phyloP scores from a whole-genome alignment of 805 yeast species.

The Schizosaccharomyces osmophilus region DNA sequence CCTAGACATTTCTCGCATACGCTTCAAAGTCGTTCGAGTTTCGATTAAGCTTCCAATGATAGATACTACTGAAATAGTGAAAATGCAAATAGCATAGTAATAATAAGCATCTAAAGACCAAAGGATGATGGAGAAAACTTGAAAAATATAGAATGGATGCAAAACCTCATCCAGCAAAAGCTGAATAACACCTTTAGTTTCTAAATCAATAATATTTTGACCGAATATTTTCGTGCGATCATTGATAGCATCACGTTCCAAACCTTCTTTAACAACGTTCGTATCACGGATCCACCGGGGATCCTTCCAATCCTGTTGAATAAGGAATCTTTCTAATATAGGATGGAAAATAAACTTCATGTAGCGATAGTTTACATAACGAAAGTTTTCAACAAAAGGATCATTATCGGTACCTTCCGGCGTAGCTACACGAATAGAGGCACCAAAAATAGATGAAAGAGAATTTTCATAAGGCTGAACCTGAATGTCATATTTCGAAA shows the following conservation, averaged over 20 bases:
- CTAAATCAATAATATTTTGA: constrained; percentile 45
- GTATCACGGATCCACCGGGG: constrained; percentile 32
- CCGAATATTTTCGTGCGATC: constrained; percentile 59
- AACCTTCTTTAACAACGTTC: constrained; percentile 29
- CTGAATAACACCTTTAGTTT: constrained; percentile 40
- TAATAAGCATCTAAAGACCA: constrained; percentile 87
- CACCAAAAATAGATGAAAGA: constrained; percentile 38
- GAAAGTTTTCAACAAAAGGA: constrained; percentile 45
- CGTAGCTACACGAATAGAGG: constrained; percentile 8
- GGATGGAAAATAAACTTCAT: constrained; percentile 68
- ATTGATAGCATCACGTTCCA: constrained; percentile 41
- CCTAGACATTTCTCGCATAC: constrained; percentile 49
- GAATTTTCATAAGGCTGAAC: constrained; percentile 45
- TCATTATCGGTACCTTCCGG: constrained; percentile 17
- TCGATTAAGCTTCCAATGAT: constrained; percentile 64
- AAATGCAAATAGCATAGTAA: constrained; percentile 82
- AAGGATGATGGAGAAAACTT: constrained; percentile 66
- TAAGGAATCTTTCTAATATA: constrained; percentile 56
- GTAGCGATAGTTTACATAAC: constrained; percentile 59
- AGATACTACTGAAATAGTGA: constrained; percentile 60
- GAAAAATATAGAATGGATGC: constrained; percentile 90
- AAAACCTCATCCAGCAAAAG: constrained; percentile 65
- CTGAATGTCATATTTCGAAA: constrained; percentile 31
- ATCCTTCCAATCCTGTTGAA: constrained; percentile 75
- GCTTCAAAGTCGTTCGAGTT: constrained; percentile 33